Evolutionary conservation across 2,329 filamentous ascomycete species (phyloP).

Genomic region (Biscogniauxia marginata): DNA sequence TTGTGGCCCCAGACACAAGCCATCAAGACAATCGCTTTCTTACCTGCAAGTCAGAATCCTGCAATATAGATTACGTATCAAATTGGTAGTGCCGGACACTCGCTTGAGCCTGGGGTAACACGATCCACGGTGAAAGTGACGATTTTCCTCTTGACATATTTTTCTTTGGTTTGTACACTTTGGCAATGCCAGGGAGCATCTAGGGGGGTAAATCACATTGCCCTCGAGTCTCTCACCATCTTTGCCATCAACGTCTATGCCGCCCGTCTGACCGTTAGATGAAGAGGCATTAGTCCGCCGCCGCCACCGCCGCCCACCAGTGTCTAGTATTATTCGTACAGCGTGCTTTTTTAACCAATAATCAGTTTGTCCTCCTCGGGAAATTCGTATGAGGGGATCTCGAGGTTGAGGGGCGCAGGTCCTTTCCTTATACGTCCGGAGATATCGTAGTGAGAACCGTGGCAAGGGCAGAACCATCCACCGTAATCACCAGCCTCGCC

Average conservation of each 20-base stretch:
- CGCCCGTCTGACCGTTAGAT: slow-evolving; percentile 12
- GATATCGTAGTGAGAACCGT: slow-evolving; percentile 99
- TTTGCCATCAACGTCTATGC: slow-evolving; percentile 31
- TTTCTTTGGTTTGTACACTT: slow-evolving; percentile 32
- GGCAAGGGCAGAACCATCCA: slow-evolving; percentile 99
- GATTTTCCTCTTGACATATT: slow-evolving; percentile 28
- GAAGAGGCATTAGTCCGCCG: slow-evolving; percentile 8
- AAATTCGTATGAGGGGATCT: slow-evolving; percentile 92
- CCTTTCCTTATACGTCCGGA: slow-evolving; percentile 97
- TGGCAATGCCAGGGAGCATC: slow-evolving; percentile 29
- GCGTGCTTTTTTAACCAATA: slow-evolving; percentile 71
- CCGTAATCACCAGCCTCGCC: slow-evolving; percentile 97
- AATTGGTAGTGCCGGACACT: background rate
- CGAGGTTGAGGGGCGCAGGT: slow-evolving; percentile 94
- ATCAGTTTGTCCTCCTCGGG: slow-evolving; percentile 83
- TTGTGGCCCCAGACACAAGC: background rate
- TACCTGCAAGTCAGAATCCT: background rate
- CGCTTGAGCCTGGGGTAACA: slow-evolving; percentile 4
- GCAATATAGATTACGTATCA: background rate
- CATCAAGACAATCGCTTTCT: background rate
- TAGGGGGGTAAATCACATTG: slow-evolving; percentile 23
- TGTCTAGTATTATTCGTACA: slow-evolving; percentile 32
- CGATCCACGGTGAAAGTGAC: slow-evolving; percentile 14
- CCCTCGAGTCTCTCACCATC: slow-evolving; percentile 27
- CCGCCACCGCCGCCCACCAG: slow-evolving; percentile 10